Conservation (phyloP, 2,329 filamentous ascomycete genomes). For the Colletotrichum sojae region DNA sequence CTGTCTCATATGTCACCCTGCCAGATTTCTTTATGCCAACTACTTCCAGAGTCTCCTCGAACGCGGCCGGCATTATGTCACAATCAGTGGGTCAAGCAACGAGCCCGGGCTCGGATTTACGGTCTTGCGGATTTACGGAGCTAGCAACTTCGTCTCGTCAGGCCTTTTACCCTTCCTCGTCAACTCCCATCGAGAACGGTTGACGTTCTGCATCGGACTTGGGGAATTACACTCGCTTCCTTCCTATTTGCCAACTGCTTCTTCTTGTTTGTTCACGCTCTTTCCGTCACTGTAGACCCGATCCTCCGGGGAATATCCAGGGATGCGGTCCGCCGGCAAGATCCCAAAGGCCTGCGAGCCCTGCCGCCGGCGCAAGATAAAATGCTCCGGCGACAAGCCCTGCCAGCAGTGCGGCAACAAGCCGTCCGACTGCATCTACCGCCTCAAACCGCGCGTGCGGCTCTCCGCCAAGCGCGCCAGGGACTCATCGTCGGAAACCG, state of each 20-base stretch:
- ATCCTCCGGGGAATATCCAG: background rate
- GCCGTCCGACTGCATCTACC: constrained; percentile 40
- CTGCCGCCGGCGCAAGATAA: constrained; percentile 43
- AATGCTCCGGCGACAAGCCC: constrained; percentile 41
- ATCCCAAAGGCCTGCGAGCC: constrained; percentile 44
- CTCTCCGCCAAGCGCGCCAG: constrained; percentile 49
- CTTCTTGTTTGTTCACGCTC: background rate
- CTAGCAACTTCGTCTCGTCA: background rate
- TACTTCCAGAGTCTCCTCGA: too few species aligned
- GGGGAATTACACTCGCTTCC: constrained; percentile 22
- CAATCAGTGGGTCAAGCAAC: background rate
- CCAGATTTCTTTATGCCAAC: too few species aligned
- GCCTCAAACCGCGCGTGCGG: constrained; percentile 39
- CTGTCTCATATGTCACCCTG: background rate
- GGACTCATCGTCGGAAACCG: constrained; percentile 52
- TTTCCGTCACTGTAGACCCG: too few species aligned
- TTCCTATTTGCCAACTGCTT: background rate
- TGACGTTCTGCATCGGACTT: constrained; percentile 20
- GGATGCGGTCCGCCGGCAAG: constrained; percentile 37
- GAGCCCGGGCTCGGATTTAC: constrained; percentile 17
- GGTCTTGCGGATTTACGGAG: constrained; percentile 27
- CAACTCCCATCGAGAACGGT: background rate
- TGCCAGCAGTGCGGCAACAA: constrained; percentile 40
- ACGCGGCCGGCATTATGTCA: background rate
- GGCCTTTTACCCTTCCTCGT: background rate